A percentile compares a stretch with the other conserved stretches of the same genome.
These are phyloP conservation scores for Ogataea kodamae DNA, from an alignment of 805 yeast species.

Conservation along the genomic window DNA sequence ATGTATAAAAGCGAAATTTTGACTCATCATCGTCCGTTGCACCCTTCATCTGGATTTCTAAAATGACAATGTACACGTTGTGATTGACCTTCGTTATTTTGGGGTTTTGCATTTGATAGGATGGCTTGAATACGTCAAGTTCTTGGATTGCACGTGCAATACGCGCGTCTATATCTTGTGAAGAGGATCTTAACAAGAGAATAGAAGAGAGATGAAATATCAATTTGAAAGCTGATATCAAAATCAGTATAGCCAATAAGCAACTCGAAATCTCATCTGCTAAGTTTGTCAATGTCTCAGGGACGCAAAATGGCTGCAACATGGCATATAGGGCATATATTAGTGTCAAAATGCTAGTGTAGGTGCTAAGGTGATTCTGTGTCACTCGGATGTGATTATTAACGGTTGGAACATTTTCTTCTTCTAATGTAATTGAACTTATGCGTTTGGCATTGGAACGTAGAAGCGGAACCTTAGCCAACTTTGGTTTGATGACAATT, in stretches of 20 bases:
- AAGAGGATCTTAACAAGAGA: slow-evolving; percentile 52
- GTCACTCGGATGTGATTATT: slow-evolving; percentile 11
- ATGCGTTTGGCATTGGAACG: slow-evolving; percentile 22
- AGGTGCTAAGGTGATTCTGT: slow-evolving; percentile 30
- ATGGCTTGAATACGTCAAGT: slow-evolving; percentile 50
- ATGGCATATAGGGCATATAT: slow-evolving; percentile 30
- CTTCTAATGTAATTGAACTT: slow-evolving; percentile 26
- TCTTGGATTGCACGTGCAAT: slow-evolving; percentile 45
- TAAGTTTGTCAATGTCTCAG: slow-evolving; percentile 19
- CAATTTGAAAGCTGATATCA: slow-evolving; percentile 33
- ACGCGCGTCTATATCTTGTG: slow-evolving; percentile 33
- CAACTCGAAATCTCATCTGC: slow-evolving; percentile 27
- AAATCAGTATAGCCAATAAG: slow-evolving; percentile 23
- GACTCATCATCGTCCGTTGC: slow-evolving; percentile 70
- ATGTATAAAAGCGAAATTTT: slow-evolving; percentile 47
- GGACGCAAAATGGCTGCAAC: slow-evolving; percentile 26
- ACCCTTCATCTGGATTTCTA: slow-evolving; percentile 59
- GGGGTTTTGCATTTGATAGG: slow-evolving; percentile 46
- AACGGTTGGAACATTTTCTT: slow-evolving; percentile 21
- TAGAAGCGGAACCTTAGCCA: slow-evolving; percentile 7
- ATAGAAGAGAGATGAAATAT: slow-evolving; percentile 51
- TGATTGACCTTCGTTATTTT: slow-evolving; percentile 62
- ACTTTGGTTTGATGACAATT: slow-evolving; percentile 10
- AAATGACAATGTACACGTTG: slow-evolving; percentile 53
- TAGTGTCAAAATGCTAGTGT: slow-evolving; percentile 45